phyloP scores from a whole-genome alignment of 306 rosid genomes.

The Notholithocarpus densiflorus region DNA sequence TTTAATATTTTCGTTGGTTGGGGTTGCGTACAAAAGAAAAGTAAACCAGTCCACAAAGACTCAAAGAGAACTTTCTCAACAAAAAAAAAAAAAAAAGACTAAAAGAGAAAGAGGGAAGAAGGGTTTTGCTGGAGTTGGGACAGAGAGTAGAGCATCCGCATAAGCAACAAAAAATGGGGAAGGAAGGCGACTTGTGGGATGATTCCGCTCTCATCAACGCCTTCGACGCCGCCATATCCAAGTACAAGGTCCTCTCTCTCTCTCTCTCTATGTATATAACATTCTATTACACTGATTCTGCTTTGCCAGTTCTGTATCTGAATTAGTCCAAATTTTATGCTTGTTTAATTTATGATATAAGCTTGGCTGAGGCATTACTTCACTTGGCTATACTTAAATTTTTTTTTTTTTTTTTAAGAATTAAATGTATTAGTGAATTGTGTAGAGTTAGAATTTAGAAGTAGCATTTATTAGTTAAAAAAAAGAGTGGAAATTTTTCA shows the following conservation, averaged over 20 bases:
- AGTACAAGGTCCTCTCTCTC: conserved; percentile 54
- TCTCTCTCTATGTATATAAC: no score
- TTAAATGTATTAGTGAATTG: no score
- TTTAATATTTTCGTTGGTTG: no score
- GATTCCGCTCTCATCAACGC: conserved; percentile 78
- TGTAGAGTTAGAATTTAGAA: background rate
- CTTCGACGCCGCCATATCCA: conserved; percentile 67
- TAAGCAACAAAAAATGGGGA: conserved; percentile 38
- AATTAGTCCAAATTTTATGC: background rate
- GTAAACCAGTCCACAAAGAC: background rate
- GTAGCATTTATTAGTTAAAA: background rate
- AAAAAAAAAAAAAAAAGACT: no score
- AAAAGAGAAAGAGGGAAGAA: background rate
- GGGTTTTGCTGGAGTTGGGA: background rate
- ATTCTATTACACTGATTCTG: no score
- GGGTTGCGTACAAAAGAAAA: no score
- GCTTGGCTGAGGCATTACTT: no score
- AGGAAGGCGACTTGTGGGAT: conserved; percentile 70
- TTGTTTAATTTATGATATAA: background rate
- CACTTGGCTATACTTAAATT: no score
- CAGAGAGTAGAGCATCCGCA: background rate
- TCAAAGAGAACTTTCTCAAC: no score
- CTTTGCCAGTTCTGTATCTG: background rate
- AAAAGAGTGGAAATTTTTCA: no score
- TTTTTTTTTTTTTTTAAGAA: no score